phyloP scores from a whole-genome alignment of 345 rosid genomes.

The Litchi chinensis region DNA sequence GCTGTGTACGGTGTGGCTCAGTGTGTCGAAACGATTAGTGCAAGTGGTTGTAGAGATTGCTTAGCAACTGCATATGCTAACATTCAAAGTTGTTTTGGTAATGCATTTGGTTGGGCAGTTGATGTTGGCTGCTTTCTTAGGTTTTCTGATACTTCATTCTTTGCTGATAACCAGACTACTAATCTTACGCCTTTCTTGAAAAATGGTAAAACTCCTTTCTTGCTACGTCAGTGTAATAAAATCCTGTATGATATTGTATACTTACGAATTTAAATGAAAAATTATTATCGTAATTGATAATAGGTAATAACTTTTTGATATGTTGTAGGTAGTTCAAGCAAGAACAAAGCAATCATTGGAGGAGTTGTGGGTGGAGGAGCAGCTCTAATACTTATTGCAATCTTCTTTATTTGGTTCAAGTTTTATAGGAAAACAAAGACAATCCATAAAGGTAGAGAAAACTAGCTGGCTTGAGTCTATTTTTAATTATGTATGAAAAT shows the following conservation, averaged over 20 bases:
- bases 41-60: slow-evolving; percentile 37
- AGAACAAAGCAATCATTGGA: slow-evolving; percentile 33
- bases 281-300: neutral
- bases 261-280: too few relatives aligned
- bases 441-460: slow-evolving; percentile 27
- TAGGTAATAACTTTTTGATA: neutral
- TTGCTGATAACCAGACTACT: slow-evolving; percentile 39
- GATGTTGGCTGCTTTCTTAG: slow-evolving; percentile 51
- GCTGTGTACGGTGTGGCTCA: slow-evolving; percentile 42
- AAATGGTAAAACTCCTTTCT: slow-evolving; percentile 22
- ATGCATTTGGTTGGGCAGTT: slow-evolving; percentile 33
- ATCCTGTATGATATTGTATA: too few relatives aligned
- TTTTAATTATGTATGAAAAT: too few relatives aligned
- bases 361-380: slow-evolving; percentile 50
- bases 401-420: slow-evolving; percentile 36
- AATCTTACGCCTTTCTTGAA: slow-evolving; percentile 34
- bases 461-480: too few relatives aligned
- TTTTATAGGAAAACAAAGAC: slow-evolving; percentile 27
- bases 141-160: slow-evolving; percentile 38
- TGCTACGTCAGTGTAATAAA: neutral
- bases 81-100: slow-evolving; percentile 34
- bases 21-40: slow-evolving; percentile 39
- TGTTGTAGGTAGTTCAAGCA: slow-evolving; percentile 30
- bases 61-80: slow-evolving; percentile 29
- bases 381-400: slow-evolving; percentile 20